Evolutionary conservation across 2,329 filamentous ascomycete genomes (phyloP), one percentile per base, ranked within the genome.

Genomic region (Helminthosporium solani): DNA sequence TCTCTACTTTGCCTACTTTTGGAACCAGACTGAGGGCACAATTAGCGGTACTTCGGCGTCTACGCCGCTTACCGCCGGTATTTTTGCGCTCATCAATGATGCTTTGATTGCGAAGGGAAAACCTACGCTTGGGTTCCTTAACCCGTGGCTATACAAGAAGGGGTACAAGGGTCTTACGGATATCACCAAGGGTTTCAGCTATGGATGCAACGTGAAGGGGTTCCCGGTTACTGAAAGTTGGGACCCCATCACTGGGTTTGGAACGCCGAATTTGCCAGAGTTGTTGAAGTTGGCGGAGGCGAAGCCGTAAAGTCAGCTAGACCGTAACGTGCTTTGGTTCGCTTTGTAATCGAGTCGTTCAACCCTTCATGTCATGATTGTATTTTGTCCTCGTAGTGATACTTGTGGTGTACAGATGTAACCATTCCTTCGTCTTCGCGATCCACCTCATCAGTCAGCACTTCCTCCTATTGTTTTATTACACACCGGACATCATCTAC

Each of bases 61-160:
- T 0, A 68, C 79, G 1, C 85, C 85, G 0, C 70, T 81, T 0
- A 80, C 81, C 19, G 78, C 80, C 0, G 78, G 75, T 6, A 73
- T 87, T 38, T 70, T 87, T 33, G 73, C 79, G 1, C 74, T 87
- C 3, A 68, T 87, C 45, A 87, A 87, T 54, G 83, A 86, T 55
- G 80, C 78, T 0, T 71, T 81, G 27, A 64, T 85, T 15, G 66
- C 73, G 0, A 68, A 66, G 6, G 78, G 78, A 4, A 75, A 78
- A 58, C 60, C 74, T 0, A 64, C 73, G 0, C 66, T 84, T 34
- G 82, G 82, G 0, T 84, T 81, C 68, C 50, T 84, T 37, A 84
- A 85, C 56, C 81, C 81, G 0, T 83, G 79, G 78, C 59, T 84
- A 5, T 85, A 84, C 58, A 68, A 67, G 9, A 58, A 64, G 37